A percentile compares a stretch with the other conserved stretches of the same genome.
These are phyloP conservation scores for Coprinellus micaceus DNA, from an alignment of 768 basidiomycete genomes.

Conservation along the genomic window DNA sequence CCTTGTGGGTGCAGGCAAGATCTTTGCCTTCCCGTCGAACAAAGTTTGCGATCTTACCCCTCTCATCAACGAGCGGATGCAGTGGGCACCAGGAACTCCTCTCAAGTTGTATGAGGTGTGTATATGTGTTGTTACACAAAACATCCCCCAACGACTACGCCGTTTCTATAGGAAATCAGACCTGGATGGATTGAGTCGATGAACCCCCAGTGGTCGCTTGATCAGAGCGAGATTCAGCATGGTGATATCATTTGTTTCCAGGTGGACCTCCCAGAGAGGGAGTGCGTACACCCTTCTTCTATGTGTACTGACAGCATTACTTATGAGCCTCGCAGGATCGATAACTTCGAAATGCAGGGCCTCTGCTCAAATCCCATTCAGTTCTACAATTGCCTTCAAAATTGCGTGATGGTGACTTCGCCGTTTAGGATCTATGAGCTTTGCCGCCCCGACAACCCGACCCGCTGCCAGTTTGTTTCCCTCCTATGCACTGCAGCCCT, in stretches of 20 bases:
- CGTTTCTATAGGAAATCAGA: constrained; percentile 90
- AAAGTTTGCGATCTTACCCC: constrained; percentile 87
- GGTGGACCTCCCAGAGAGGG: constrained; percentile 89
- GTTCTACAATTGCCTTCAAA: constrained; percentile 98
- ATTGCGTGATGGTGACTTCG: constrained; percentile 96
- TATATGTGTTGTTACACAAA: background rate
- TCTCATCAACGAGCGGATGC: constrained; percentile 91
- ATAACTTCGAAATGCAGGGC: constrained; percentile 84
- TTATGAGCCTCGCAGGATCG: constrained; percentile 51
- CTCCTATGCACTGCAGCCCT: too few species aligned
- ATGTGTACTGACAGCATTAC: constrained; percentile 8
- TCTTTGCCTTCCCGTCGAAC: constrained; percentile 77
- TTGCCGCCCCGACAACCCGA: too few species aligned
- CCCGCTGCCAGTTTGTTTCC: too few species aligned
- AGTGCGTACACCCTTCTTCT: constrained; percentile 61
- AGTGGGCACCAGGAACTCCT: constrained; percentile 91
- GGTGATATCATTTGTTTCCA: constrained; percentile 99
- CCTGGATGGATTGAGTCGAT: constrained; percentile 99
- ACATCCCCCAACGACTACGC: background rate
- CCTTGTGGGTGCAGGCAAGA: constrained; percentile 80
- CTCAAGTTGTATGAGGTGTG: constrained; percentile 89
- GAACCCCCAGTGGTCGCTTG: constrained; percentile 93
- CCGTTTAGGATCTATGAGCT: too few species aligned
- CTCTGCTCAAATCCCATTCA: constrained; percentile 87
- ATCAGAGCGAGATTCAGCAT: constrained; percentile 98